phyloP scores from a whole-genome alignment of 768 basidiomycete genomes.

The Boletus rex-veris region DNA sequence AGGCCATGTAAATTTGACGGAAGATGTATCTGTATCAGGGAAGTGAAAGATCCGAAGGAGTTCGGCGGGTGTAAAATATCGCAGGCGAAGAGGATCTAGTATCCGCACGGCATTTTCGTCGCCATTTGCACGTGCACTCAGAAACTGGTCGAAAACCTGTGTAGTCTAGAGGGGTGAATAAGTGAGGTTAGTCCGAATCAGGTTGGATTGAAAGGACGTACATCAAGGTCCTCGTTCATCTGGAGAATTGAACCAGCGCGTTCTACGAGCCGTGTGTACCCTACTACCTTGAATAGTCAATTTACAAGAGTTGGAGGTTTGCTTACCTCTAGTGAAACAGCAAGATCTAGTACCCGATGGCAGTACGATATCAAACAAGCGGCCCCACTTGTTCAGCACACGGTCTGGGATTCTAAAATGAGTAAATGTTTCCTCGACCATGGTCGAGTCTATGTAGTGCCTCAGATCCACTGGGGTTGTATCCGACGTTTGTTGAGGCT shows the following conservation, averaged over 20 bases:
- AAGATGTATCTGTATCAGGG: conserved; percentile 16
- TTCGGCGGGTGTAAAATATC: conserved; percentile 75
- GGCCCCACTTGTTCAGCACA: conserved; percentile 69
- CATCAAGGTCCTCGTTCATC: conserved; percentile 63
- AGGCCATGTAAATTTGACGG: conserved; percentile 58
- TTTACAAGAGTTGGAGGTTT: not conserved
- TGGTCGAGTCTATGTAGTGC: not conserved
- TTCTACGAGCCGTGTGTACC: conserved; percentile 75
- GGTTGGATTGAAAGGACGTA: conserved; percentile 25
- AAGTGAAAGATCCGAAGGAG: conserved; percentile 68
- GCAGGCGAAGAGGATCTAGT: conserved; percentile 55
- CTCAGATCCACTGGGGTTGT: not conserved
- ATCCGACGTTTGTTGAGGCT: not conserved
- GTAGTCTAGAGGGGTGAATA: conserved; percentile 48
- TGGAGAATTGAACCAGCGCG: conserved; percentile 77
- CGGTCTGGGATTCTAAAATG: conserved; percentile 51
- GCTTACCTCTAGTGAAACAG: conserved; percentile 75
- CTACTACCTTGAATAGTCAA: conserved; percentile 32
- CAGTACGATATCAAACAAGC: conserved; percentile 74
- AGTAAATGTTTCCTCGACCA: conserved; percentile 14
- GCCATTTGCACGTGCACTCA: conserved; percentile 39
- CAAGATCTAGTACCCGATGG: conserved; percentile 62
- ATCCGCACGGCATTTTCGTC: conserved; percentile 47
- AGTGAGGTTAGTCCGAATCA: not conserved
- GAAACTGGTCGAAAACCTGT: conserved; percentile 52